A percentile compares a stretch with the other conserved stretches of the same genome.
Conservation (phyloP, 73 alveolate species). For the Paramecium caudatum region DNA sequence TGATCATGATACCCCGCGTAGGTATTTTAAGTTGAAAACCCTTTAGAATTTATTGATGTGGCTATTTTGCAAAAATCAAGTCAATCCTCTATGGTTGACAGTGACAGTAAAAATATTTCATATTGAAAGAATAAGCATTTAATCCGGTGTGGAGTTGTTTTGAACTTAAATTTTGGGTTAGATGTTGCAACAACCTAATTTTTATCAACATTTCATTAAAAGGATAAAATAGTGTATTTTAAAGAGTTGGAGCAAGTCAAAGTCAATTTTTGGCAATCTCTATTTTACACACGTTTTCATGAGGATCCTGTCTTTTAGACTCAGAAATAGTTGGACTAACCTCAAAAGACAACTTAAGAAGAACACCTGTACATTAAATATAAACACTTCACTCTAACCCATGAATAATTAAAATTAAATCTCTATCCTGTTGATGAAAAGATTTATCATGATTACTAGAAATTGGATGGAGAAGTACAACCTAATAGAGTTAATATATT, state of each 20-base stretch:
- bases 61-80: conserved; percentile 65
- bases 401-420: conserved; percentile 7
- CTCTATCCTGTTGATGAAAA: conserved; percentile 67
- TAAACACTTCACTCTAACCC: neutral
- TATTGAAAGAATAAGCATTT: conserved; percentile 47
- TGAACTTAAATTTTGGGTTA: conserved; percentile 46
- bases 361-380: conserved; percentile 5
- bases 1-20: conserved; percentile 68
- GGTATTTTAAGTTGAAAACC: conserved; percentile 10
- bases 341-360: neutral
- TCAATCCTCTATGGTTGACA: conserved; percentile 69
- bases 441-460: conserved; percentile 26
- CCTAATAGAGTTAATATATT: conserved; percentile 67
- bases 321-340: neutral
- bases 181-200: conserved; percentile 5
- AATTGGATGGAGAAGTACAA: neutral
- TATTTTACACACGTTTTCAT: conserved; percentile 31
- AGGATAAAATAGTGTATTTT: conserved; percentile 60
- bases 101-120: neutral
- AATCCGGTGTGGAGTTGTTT: conserved; percentile 15
- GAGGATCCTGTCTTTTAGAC: conserved; percentile 49
- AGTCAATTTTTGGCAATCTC: conserved; percentile 66
- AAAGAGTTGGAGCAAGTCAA: conserved; percentile 33
- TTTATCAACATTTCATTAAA: conserved; percentile 1
- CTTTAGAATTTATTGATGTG: conserved; percentile 44